Percentiles rank a stretch among this genome's conserved stretches.
These are phyloP conservation scores for Colletotrichum sidae DNA, from an alignment of 2,329 filamentous ascomycete species.

Conservation along the genomic window DNA sequence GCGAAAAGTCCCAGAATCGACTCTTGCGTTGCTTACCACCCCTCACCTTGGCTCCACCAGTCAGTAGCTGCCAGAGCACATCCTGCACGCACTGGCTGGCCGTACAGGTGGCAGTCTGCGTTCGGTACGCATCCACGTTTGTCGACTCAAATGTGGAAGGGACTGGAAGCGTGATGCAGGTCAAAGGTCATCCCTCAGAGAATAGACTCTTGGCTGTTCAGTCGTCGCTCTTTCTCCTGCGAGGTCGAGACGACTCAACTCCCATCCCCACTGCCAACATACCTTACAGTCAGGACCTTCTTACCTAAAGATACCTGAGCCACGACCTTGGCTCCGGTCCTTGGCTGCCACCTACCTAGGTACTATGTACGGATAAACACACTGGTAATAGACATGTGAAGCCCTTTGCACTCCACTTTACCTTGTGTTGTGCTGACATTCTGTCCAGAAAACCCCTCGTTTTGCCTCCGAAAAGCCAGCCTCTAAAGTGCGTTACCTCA, in stretches of 20 bases:
- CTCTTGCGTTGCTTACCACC: slow-evolving; percentile 24
- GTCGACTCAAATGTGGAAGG: not conserved
- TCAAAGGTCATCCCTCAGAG: slow-evolving; percentile 2
- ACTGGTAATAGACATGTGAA: too few relatives aligned
- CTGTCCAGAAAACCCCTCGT: too few relatives aligned
- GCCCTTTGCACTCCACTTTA: too few relatives aligned
- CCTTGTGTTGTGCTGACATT: too few relatives aligned
- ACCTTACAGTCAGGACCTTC: not conserved
- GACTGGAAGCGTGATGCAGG: slow-evolving; percentile 11
- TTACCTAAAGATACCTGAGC: too few relatives aligned
- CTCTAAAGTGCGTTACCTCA: too few relatives aligned
- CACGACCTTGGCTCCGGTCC: too few relatives aligned
- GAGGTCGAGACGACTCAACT: too few relatives aligned
- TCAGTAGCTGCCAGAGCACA: slow-evolving; percentile 26
- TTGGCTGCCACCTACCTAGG: too few relatives aligned
- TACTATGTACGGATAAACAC: too few relatives aligned
- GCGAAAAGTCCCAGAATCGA: slow-evolving; percentile 9
- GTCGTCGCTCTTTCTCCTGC: too few relatives aligned
- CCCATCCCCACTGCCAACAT: not conserved
- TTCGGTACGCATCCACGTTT: slow-evolving; percentile 11
- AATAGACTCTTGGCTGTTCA: not conserved
- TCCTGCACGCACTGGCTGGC: slow-evolving; percentile 24
- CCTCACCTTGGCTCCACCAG: slow-evolving; percentile 19
- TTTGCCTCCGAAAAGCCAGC: too few relatives aligned
- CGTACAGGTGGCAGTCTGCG: slow-evolving; percentile 33